These are phyloP conservation scores for Micromonas pusilla DNA, from an alignment of 139 green algal species.

Conservation along the genomic window DNA sequence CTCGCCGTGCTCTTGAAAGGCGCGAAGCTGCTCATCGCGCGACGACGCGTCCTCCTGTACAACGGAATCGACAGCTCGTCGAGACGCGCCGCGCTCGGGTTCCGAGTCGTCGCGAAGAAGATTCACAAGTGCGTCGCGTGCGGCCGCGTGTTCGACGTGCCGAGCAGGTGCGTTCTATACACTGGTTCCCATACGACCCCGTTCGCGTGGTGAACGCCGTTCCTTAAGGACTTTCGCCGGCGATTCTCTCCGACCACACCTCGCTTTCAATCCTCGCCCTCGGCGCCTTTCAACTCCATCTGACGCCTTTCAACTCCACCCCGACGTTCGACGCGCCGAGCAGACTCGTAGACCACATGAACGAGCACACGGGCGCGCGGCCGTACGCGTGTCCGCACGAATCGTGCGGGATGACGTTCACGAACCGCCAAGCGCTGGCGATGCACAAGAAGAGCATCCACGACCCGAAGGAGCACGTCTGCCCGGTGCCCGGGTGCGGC, in stretches of 20 bases:
- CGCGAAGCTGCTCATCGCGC: not conserved
- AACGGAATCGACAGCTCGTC: too few relatives aligned
- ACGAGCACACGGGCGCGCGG: conserved; percentile 35
- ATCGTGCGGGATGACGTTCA: conserved; percentile 30
- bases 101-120: too few relatives aligned
- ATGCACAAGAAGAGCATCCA: conserved; percentile 38
- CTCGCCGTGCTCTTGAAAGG: not conserved
- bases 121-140: conserved; percentile 15
- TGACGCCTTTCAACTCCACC: too few relatives aligned
- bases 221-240: too few relatives aligned
- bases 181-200: too few relatives aligned
- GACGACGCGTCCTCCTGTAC: not conserved
- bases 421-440: conserved; percentile 28
- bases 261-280: too few relatives aligned
- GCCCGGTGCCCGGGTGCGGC: not conserved
- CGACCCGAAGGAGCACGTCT: conserved; percentile 12
- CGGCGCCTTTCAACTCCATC: too few relatives aligned
- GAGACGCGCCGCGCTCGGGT: too few relatives aligned
- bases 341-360: conserved; percentile 33
- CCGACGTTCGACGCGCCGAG: conserved; percentile 33
- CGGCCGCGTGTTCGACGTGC: conserved; percentile 24
- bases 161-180: conserved; percentile 18
- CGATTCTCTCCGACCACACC: too few relatives aligned
- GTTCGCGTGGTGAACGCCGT: too few relatives aligned
- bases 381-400: conserved; percentile 33